Evolutionary conservation across 2,329 filamentous ascomycete species (phyloP), one percentile per base, ranked within the genome.

Genomic region (Calycina herbarum): DNA sequence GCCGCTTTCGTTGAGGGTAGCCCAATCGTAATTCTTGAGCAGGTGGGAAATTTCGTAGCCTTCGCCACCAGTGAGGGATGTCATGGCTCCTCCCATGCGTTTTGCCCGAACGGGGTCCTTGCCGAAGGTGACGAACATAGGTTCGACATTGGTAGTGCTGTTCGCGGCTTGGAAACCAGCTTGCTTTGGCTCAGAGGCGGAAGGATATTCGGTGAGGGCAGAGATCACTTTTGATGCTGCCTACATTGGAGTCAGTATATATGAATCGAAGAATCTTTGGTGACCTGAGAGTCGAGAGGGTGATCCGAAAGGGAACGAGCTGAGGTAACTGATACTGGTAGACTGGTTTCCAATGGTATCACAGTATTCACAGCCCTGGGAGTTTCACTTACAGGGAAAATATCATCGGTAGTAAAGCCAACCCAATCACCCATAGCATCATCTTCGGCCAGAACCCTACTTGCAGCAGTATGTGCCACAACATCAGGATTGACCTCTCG

Each of bases 381-480:
- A 38, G 35, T 38, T 38, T 38, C 31, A 67, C 64, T 64, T 63
- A 73, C 73, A 2, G 70, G 71, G 68, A 67, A 85, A 63, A 83
- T 78, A 67, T 86, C 84, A 63, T 86, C 83, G 5, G 79, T 75
- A 69, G 85, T 85, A 74, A 85, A 84, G 17, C 82, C 81, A 3
- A 86, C 77, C 83, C 85, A 87, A 67, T 82, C 82, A 62, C 81
- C 78, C 64, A 87, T 79, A 29, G 75, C 73, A 1, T 72, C 68
- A 70, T 86, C 81, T 63, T 82, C 78, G 13, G 80, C 81, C 0
- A 89, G 78, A 2, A 82, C 73, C 3, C 79, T 80, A 1, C 85
- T 87, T 1, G 81, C 79, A 1, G 83, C 82, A 1, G 83, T 86
- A 72, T 89, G 86, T 8, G 81, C 81, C 66, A 88, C 81, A 2